Evolutionary conservation across 495 filamentous ascomycete species (phyloP), one percentile per base, ranked within the genome.

Genomic region (Xylaria castorea): DNA sequence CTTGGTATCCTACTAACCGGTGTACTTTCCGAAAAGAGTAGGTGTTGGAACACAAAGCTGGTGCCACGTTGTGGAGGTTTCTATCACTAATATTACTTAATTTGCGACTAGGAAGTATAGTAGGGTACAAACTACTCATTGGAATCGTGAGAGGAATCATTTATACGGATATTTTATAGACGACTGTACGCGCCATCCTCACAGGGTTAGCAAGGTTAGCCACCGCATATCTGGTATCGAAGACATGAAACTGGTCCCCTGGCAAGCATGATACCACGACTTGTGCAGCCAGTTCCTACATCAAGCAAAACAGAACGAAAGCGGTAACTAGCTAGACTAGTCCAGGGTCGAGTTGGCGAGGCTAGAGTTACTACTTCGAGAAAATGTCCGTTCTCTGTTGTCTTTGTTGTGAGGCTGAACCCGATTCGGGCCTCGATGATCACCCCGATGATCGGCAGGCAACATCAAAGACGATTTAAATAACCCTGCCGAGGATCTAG

Each of bases 391-490:
- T 46, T 42, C 22, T 66, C 12, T 48, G 38, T 9, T 25, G 36
- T 25, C n/a, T 65, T 11, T 48, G 38, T 20, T 25, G 36, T 42
- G 63, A 66, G 63, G 63, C 63, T 66, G 63, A 66, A 66, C 42
- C 42, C 40, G 40, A 66, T 12, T 22, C 40, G 63, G 42, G 7
- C 42, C 63, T 16, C 25, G 27, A 16, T 66, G 63, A 66, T 66
- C 40, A 16, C 42, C 63, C 27, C 25, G 27, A 16, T 66, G 63
- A 66, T 66, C 40, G 63, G 16, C 63, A 66, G 18, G 22, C 63
- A 34, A 12, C 27, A 48, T 16, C 16, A 11, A 40, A 66, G 27
- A 7, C 8, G 25, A 34, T 27, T 25, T 32, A 14, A 32, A 66
- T 22, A 34, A 48, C 63, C 42, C 16, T 66, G 63, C 42, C 22